These are phyloP conservation scores for Brassica incana DNA, from an alignment of 345 rosid species.

Conservation along the genomic window DNA sequence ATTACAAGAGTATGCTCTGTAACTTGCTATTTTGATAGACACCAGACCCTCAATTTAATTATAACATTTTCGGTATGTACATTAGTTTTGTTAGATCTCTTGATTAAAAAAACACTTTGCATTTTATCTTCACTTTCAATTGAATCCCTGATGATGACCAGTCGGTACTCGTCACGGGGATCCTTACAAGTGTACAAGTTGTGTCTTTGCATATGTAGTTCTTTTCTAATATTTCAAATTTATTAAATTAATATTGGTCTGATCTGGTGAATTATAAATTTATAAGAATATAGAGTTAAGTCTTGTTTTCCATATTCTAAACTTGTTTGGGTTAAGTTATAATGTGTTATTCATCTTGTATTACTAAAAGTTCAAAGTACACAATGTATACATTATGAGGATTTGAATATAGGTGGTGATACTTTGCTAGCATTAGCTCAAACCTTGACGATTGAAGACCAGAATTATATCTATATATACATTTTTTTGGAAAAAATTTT, in stretches of 20 bases:
- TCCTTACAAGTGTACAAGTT: constrained; percentile 1
- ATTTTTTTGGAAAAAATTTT: too few species aligned
- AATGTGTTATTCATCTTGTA: neutral
- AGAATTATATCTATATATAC: too few species aligned
- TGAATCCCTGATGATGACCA: neutral
- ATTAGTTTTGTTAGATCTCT: neutral
- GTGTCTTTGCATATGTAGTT: neutral
- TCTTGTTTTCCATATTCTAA: neutral
- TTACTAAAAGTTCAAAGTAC: neutral
- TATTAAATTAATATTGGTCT: neutral
- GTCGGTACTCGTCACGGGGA: neutral
- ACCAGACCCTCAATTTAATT: neutral
- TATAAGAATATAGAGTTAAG: neutral
- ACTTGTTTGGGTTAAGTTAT: neutral
- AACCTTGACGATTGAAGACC: neutral
- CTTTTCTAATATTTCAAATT: neutral
- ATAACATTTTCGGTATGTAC: neutral
- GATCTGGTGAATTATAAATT: neutral
- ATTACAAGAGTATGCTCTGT: neutral
- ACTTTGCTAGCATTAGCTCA: neutral
- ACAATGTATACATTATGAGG: neutral
- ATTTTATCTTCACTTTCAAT: neutral
- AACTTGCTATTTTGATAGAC: neutral
- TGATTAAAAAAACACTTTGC: neutral
- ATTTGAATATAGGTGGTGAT: neutral